Conservation (phyloP, 495 filamentous ascomycete species). For the Trichoderma reesei region DNA sequence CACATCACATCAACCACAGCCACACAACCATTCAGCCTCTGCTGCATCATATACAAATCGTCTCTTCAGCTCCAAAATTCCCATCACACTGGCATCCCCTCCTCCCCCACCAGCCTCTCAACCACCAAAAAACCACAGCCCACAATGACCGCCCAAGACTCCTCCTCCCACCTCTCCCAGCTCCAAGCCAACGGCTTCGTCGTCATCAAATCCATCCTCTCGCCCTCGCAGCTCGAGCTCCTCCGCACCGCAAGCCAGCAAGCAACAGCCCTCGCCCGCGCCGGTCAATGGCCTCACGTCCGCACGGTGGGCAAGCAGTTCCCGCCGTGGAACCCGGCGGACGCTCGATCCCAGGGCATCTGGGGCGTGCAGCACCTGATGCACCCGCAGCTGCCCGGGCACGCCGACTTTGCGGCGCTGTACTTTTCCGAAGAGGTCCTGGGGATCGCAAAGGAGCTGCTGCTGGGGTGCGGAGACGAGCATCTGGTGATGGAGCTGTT, state of each 20-base stretch:
- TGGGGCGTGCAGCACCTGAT: constrained; percentile 83
- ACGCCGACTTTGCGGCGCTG: constrained; percentile 42
- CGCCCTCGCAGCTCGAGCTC: constrained; percentile 16
- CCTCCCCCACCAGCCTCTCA: too few species aligned
- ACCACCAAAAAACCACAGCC: neutral
- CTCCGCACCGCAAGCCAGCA: constrained; percentile 47
- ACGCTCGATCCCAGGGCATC: constrained; percentile 50
- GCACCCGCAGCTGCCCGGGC: constrained; percentile 53
- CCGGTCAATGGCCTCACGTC: constrained; percentile 64
- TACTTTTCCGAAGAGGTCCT: constrained; percentile 61
- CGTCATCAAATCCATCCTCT: constrained; percentile 27
- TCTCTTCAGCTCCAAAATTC: too few species aligned
- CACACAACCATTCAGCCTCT: too few species aligned
- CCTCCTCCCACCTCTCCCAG: constrained; percentile 18
- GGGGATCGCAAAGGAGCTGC: constrained; percentile 43
- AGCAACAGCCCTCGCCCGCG: constrained; percentile 46
- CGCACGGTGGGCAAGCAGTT: constrained; percentile 80
- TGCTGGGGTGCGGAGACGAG: constrained; percentile 30
- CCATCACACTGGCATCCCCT: too few species aligned
- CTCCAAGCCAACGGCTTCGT: constrained; percentile 28
- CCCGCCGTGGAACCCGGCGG: constrained; percentile 59
- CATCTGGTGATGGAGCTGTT: constrained; percentile 69
- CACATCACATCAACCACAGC: too few species aligned
- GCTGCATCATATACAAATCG: too few species aligned
- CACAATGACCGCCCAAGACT: constrained; percentile 2